phyloP scores from a whole-genome alignment of 2,329 filamentous ascomycete genomes.

The Aspergillus pseudoviridinutans region DNA sequence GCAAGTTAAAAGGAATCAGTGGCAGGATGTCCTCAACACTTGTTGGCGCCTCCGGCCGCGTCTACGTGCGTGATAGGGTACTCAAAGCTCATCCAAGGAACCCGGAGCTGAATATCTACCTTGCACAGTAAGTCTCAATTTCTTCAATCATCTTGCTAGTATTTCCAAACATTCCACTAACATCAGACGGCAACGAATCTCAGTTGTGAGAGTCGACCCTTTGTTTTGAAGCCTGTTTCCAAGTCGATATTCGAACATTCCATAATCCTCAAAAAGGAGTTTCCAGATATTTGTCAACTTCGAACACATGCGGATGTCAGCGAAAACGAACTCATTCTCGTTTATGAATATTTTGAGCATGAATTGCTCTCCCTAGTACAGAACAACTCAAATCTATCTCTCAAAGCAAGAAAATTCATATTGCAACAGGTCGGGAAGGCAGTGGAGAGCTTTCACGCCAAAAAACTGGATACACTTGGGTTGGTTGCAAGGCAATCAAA shows the following conservation, averaged over 20 bases:
- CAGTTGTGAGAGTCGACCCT: neutral
- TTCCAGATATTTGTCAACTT: neutral
- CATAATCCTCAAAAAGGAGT: neutral
- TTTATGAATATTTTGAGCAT: neutral
- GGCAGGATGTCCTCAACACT: neutral
- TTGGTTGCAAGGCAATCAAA: neutral
- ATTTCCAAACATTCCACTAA: neutral
- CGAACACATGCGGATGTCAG: neutral
- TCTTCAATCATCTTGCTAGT: neutral
- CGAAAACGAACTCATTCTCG: neutral
- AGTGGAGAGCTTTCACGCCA: neutral
- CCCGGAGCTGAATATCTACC: neutral
- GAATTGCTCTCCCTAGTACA: neutral
- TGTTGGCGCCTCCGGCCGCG: neutral
- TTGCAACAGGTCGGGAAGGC: neutral
- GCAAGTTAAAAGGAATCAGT: neutral
- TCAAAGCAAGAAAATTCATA: neutral
- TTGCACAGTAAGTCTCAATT: neutral
- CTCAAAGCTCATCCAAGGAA: neutral
- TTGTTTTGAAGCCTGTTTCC: neutral
- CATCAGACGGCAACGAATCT: neutral
- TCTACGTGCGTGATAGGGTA: neutral
- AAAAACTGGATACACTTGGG: neutral
- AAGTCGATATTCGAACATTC: neutral
- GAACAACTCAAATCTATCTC: neutral